A percentile compares a stretch with the other conserved stretches of the same genome.
Evolutionary conservation across 2,329 filamentous ascomycete genomes (phyloP).

Genomic region (Beauveria caledonica): DNA sequence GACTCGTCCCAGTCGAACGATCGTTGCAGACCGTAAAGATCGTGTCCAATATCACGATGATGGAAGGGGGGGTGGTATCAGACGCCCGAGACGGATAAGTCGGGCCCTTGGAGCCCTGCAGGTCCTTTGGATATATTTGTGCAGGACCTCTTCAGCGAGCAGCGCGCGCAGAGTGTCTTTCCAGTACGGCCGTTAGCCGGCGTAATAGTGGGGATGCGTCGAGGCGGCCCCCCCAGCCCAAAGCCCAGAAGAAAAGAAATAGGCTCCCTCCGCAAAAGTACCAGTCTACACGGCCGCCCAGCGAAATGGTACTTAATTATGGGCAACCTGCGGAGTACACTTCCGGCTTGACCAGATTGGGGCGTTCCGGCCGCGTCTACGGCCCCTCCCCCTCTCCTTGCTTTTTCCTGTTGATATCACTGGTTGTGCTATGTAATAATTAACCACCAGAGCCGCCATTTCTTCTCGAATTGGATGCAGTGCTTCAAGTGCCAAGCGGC

Average conservation of each 20-base stretch:
- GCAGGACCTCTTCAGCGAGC: background rate
- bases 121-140: too few relatives aligned
- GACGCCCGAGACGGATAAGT: background rate
- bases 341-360: background rate
- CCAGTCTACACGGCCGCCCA: slow-evolving; percentile 10
- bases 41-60: too few relatives aligned
- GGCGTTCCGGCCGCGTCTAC: background rate
- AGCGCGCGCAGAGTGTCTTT: slow-evolving; percentile 25
- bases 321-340: too few relatives aligned
- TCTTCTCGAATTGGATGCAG: background rate
- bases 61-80: background rate
- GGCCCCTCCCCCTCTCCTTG: too few relatives aligned
- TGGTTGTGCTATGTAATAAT: too few relatives aligned
- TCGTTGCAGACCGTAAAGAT: too few relatives aligned
- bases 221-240: background rate
- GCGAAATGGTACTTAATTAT: background rate
- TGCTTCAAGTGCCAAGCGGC: background rate
- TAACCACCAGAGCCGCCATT: background rate
- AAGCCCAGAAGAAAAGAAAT: background rate
- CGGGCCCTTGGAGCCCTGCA: too few relatives aligned
- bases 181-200: slow-evolving; percentile 47
- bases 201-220: slow-evolving; percentile 45
- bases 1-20: too few relatives aligned
- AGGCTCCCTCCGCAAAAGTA: slow-evolving; percentile 10
- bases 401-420: background rate